These are phyloP conservation scores for Penicillium crystallinum DNA, from an alignment of 495 filamentous ascomycete species.

Conservation along the genomic window DNA sequence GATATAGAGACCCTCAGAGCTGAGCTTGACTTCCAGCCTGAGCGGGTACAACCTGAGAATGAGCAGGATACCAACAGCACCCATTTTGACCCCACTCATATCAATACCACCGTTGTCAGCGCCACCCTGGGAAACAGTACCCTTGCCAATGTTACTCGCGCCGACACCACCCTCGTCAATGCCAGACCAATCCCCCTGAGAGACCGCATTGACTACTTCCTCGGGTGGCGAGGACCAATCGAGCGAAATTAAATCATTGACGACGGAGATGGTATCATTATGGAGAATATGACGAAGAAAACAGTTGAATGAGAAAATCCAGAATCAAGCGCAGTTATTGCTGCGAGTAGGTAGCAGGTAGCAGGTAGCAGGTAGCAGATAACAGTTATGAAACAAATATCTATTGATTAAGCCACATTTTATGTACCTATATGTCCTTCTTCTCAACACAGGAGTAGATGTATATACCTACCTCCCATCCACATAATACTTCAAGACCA, in stretches of 20 bases:
- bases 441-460: background rate
- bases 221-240: constrained; percentile 35
- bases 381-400: background rate
- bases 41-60: background rate
- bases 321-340: background rate
- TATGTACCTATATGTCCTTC: background rate
- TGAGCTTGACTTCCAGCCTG: background rate
- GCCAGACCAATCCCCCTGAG: constrained; percentile 7
- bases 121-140: too few species aligned
- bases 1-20: background rate
- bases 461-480: background rate
- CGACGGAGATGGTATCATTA: background rate
- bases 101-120: too few species aligned
- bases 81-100: background rate
- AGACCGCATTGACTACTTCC: constrained; percentile 33
- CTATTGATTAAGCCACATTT: background rate
- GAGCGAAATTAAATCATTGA: background rate
- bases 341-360: too few species aligned
- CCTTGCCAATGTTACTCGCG: too few species aligned
- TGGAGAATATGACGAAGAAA: too few species aligned
- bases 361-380: background rate
- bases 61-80: background rate
- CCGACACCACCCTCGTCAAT: background rate
- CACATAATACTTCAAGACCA: constrained; percentile 27
- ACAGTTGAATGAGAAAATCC: background rate